Evolutionary conservation across 441 rosid species (phyloP).

Genomic region (Erysimum pusillum): DNA sequence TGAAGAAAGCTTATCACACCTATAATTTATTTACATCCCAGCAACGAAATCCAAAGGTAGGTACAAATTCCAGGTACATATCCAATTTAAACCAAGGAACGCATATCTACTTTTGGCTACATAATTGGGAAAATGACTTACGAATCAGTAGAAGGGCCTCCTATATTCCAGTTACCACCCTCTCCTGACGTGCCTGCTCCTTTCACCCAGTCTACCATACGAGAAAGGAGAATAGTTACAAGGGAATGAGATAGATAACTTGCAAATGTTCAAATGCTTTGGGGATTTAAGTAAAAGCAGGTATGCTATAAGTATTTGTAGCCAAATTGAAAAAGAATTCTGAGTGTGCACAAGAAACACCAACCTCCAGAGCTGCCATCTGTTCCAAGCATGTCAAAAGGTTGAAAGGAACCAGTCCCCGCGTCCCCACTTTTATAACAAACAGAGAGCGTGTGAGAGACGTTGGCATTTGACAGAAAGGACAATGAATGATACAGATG

Average conservation of each 20-base stretch:
- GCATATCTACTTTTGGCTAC: slow-evolving; percentile 1
- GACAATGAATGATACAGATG: slow-evolving; percentile 22
- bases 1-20: slow-evolving; percentile 14
- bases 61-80: not conserved
- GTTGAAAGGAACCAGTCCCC: slow-evolving; percentile 65
- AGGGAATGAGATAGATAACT: slow-evolving; percentile 9
- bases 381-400: slow-evolving; percentile 73
- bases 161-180: slow-evolving; percentile 68
- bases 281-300: slow-evolving; percentile 21
- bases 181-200: slow-evolving; percentile 72
- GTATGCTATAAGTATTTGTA: slow-evolving; percentile 6
- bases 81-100: not conserved
- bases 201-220: slow-evolving; percentile 64
- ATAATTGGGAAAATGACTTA: slow-evolving; percentile 39
- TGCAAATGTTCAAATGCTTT: slow-evolving; percentile 19
- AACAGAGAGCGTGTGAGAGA: slow-evolving; percentile 45
- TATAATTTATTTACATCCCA: slow-evolving; percentile 5
- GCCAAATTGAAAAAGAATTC: slow-evolving; percentile 1
- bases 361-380: slow-evolving; percentile 80
- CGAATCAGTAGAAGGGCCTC: slow-evolving; percentile 65
- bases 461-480: slow-evolving; percentile 31
- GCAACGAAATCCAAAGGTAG: slow-evolving; percentile 6
- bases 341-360: slow-evolving; percentile 32
- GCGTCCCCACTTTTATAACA: slow-evolving; percentile 66
- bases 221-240: slow-evolving; percentile 31